Evolutionary conservation across 495 filamentous ascomycete species (phyloP), one percentile per base, ranked within the genome.

Genomic region (Jackrogersella minutella): DNA sequence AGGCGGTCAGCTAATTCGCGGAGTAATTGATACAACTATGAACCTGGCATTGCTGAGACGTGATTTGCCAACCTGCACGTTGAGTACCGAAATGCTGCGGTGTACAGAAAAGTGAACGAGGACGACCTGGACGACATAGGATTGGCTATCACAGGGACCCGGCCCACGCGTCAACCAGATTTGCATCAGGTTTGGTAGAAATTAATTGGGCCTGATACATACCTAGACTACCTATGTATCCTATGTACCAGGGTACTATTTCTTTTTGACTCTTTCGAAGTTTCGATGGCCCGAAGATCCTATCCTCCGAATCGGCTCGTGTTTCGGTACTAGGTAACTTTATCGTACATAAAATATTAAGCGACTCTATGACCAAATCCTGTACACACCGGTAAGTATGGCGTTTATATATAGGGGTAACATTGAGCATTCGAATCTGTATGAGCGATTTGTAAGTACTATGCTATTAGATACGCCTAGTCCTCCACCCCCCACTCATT

Each of bases 91-190:
- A 50, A 16, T 51, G 33, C 24, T 43, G 28, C n/a, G n/a, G n/a
- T n/a, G n/a, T n/a, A n/a, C n/a, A n/a, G n/a, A n/a, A n/a, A n/a
- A n/a, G 14, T 22, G 49, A 50, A 11, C 26, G 26, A 17, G 24
- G 31, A n/a, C 14, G 30, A 13, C 17, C 21, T 49, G 7, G 16
- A 14, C 31, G 28, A 4, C 17, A 26, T 21, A 13, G 24, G 19
- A 53, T 22, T 46, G 36, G 30, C 3, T 26, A 24, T 28, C 17
- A 5, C 34, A 46, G 10, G 58, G 49, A 5, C 16, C 14, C 19
- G 49, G 36, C 22, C 39, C 43, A 64, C 43, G 51, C 60, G 51
- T n/a, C 13, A 57, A 57, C 60, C 60, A 57, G 22, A 41, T 39
- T 7, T 17, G 9, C 4, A 10, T 9, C 3, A 39, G 5, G 13